Evolutionary conservation across 2,329 filamentous ascomycete genomes (phyloP).

Genomic region (Leptodontidium sp.): DNA sequence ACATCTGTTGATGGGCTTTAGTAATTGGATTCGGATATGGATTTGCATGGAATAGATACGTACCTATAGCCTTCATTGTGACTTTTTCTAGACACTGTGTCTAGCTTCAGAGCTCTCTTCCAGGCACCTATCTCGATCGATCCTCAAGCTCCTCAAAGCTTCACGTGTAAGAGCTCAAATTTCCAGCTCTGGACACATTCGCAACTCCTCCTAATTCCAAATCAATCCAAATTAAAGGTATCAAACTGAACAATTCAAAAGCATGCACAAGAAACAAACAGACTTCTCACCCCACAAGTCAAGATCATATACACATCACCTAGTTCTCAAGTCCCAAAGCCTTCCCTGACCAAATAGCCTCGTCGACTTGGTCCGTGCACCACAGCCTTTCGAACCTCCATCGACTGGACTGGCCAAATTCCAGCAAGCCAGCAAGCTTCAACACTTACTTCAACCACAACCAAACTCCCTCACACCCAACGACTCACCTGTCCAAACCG

Average conservation of each 20-base stretch:
- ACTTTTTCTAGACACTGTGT: slow-evolving; percentile 11
- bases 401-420: background rate
- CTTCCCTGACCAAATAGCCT: slow-evolving; percentile 28
- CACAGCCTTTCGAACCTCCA: slow-evolving; percentile 17
- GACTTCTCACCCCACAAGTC: background rate
- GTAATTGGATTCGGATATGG: background rate
- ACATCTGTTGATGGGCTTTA: slow-evolving; percentile 50
- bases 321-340: background rate
- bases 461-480: background rate
- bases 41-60: background rate
- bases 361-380: slow-evolving; percentile 39
- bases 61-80: slow-evolving; percentile 44
- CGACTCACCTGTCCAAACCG: slow-evolving; percentile 30
- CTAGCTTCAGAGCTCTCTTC: slow-evolving; percentile 4
- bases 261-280: background rate
- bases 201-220: background rate
- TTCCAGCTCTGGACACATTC: slow-evolving; percentile 12
- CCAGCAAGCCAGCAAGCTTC: slow-evolving; percentile 32
- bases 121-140: background rate
- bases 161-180: slow-evolving; percentile 20
- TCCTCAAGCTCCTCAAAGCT: slow-evolving; percentile 21
- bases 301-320: background rate
- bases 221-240: background rate
- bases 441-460: slow-evolving; percentile 15
- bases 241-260: too few relatives aligned